Evolutionary conservation across 1,284 basidiomycete genomes (phyloP), one percentile per base, ranked within the genome.

Genomic region (Pisolithus thermaeus): DNA sequence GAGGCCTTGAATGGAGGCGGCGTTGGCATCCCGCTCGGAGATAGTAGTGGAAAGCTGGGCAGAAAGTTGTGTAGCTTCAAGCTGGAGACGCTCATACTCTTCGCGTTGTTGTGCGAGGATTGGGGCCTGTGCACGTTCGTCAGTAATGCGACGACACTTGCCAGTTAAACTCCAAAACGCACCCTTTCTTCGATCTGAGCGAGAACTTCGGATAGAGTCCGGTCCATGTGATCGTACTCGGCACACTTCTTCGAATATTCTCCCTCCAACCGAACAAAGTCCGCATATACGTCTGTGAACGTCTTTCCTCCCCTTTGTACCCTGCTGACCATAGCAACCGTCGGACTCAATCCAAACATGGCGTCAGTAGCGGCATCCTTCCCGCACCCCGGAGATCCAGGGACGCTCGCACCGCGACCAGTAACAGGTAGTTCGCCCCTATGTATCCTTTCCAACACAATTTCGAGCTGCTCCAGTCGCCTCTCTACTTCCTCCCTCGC

Each of bases 261-360:
- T 39, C 91, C 89, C 66, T 97, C 87, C 46, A 95, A 79, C 51
- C 82, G 79, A 44, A 93, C 83, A 59, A 90, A 90, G 58, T 92
- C 90, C n/a, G 87, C 78, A 64, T 95, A 96, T 16, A 96, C 83
- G 64, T 94, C 87, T 0, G 92, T 94, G 69, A 94, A 92, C 2
- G 85, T 87, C 74, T 89, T 90, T 20, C 92, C 92, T 28, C 75
- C 78, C 63, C 77, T 80, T 69, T 91, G 90, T 25, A 87, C 79
- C 55, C 79, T 81, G 64, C 83, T 83, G 4, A 87, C 91, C 70
- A 97, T 84, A 0, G 87, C 85, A 8, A 95, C 87, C 0, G 92
- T 90, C 1, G 92, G 91, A 62, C 87, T 90, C 20, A 92, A 69
- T 38, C 80, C 79, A 61, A 84, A 70, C 69, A 86, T 78, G 8